phyloP scores from a whole-genome alignment of 1,139 yeast species.

The Hyphopichia burtonii region DNA sequence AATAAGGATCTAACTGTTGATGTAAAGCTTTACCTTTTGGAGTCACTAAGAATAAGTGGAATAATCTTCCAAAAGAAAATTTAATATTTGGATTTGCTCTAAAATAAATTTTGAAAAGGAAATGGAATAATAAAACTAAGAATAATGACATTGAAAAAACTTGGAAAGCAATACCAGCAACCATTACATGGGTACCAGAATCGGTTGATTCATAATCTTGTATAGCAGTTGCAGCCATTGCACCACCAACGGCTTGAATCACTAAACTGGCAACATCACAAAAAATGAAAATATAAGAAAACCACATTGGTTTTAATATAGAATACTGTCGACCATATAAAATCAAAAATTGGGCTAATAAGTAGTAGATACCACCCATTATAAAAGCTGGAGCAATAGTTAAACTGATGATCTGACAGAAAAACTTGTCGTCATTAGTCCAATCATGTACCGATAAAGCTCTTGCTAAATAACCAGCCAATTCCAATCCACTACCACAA shows the following conservation, averaged over 20 bases:
- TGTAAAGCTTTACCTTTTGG: slow-evolving; percentile 14
- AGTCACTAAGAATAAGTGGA: slow-evolving; percentile 24
- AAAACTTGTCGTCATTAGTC: slow-evolving; percentile 19
- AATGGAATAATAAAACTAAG: slow-evolving; percentile 24
- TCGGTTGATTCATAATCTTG: slow-evolving; percentile 14
- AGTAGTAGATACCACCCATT: slow-evolving; percentile 40
- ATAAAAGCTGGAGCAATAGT: slow-evolving; percentile 41
- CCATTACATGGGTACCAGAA: slow-evolving; percentile 35
- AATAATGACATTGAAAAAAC: slow-evolving; percentile 37
- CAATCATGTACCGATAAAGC: slow-evolving; percentile 15
- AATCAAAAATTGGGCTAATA: slow-evolving; percentile 34
- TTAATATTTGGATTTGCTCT: slow-evolving; percentile 12
- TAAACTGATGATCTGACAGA: slow-evolving; percentile 34
- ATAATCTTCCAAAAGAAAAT: slow-evolving; percentile 11
- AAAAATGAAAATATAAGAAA: slow-evolving; percentile 33
- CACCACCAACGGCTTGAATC: slow-evolving; percentile 41
- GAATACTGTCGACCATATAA: slow-evolving; percentile 27
- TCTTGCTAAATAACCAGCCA: slow-evolving; percentile 26
- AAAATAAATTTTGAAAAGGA: slow-evolving; percentile 25
- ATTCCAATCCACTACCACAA: slow-evolving; percentile 28
- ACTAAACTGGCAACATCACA: slow-evolving; percentile 34
- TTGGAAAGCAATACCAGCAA: slow-evolving; percentile 40
- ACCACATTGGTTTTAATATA: slow-evolving; percentile 30
- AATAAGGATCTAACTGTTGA: slow-evolving; percentile 16
- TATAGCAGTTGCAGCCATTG: slow-evolving; percentile 27